Evolutionary conservation across 164 flowering plant genomes (phyloP).

Genomic region (Echeveria elegans): DNA sequence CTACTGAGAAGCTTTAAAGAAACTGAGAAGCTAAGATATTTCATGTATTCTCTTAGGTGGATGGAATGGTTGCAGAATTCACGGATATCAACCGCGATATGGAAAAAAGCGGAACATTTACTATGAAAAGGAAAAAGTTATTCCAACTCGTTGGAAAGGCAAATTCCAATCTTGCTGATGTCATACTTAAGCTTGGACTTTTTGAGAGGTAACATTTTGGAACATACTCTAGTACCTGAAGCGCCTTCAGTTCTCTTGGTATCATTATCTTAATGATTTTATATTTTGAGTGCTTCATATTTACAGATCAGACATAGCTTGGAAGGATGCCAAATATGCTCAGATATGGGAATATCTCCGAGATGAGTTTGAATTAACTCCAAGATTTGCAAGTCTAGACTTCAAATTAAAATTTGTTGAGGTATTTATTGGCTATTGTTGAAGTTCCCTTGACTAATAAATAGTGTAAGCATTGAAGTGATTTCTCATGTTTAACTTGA

Average conservation of each 20-base stretch:
- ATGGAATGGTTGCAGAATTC: conserved; percentile 96
- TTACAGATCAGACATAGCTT: conserved; percentile 89
- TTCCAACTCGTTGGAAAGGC: conserved; percentile 94
- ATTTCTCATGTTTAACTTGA: too few species aligned
- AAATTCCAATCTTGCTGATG: conserved; percentile 89
- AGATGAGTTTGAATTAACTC: conserved; percentile 88
- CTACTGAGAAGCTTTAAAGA: too few species aligned
- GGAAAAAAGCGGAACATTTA: conserved; percentile 94
- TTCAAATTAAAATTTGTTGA: conserved; percentile 92
- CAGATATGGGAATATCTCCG: conserved; percentile 93
- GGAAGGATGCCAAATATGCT: conserved; percentile 93
- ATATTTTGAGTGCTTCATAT: too few species aligned
- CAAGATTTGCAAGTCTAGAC: conserved; percentile 90
- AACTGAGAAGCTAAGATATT: background rate
- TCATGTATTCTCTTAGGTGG: conserved; percentile 44
- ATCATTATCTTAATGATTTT: too few species aligned
- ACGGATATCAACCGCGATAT: conserved; percentile 90
- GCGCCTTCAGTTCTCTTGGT: background rate
- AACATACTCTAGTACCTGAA: too few species aligned
- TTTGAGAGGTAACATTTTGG: conserved; percentile 64
- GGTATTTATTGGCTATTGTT: conserved; percentile 26
- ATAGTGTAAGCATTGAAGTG: background rate
- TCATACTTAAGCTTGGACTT: conserved; percentile 90
- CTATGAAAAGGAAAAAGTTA: conserved; percentile 84
- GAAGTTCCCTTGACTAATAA: background rate